These are phyloP conservation scores for Epichloe gansuensis DNA, from an alignment of 2,329 filamentous ascomycete species.

Conservation along the genomic window DNA sequence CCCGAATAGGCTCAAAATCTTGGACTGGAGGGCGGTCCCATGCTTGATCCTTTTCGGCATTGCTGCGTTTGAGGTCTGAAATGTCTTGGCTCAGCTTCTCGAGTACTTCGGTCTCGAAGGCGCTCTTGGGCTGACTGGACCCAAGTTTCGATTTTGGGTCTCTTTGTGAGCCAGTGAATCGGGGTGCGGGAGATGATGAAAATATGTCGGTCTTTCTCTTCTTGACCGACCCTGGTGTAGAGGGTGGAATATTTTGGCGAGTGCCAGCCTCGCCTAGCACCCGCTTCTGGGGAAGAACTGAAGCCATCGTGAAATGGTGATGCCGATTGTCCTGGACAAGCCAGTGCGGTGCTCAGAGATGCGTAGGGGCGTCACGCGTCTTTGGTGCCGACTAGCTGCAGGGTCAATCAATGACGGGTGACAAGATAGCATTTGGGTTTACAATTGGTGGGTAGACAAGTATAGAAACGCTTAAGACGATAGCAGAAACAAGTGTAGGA, in stretches of 20 bases:
- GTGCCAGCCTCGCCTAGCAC: conserved; percentile 56
- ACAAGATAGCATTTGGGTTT: not conserved
- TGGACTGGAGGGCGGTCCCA: conserved; percentile 56
- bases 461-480: not conserved
- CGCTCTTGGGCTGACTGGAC: conserved; percentile 74
- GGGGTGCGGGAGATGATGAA: conserved; percentile 40
- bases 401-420: not conserved
- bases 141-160: conserved; percentile 45
- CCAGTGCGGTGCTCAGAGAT: not conserved
- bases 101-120: conserved; percentile 85
- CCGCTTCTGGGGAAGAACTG: conserved; percentile 55
- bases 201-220: conserved; percentile 60
- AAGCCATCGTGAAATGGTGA: conserved; percentile 25
- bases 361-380: not conserved
- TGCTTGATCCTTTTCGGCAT: conserved; percentile 83
- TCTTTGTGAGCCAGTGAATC: conserved; percentile 51
- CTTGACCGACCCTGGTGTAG: conserved; percentile 51
- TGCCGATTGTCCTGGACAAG: not conserved
- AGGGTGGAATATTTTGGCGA: conserved; percentile 46
- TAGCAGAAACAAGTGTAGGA: not conserved
- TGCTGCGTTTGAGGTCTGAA: conserved; percentile 68
- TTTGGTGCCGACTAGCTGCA: not conserved
- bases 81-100: conserved; percentile 96
- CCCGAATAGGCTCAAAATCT: conserved; percentile 41
- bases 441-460: not conserved